phyloP scores from a whole-genome alignment of 2,329 filamentous ascomycete species.

The Alternaria alternata region DNA sequence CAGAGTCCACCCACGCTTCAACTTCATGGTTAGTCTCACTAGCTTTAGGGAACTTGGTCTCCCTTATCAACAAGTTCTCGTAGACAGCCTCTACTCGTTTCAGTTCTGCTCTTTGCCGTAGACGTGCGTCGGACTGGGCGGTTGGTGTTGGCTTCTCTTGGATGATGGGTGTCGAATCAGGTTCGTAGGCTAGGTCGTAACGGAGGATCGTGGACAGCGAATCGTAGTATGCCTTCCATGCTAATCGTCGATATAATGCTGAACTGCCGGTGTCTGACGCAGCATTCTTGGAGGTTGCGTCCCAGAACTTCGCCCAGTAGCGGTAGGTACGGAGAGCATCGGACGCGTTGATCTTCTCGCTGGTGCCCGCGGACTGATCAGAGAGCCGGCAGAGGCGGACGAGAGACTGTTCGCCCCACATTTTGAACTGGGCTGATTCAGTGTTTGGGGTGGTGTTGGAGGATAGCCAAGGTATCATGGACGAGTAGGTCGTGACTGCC shows the following conservation, averaged over 20 bases:
- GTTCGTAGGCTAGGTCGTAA: constrained; percentile 66
- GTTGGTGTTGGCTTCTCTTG: constrained; percentile 36
- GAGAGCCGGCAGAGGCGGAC: constrained; percentile 77
- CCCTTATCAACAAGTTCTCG: constrained; percentile 77
- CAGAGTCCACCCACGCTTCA: constrained; percentile 80
- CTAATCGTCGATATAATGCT: constrained; percentile 61
- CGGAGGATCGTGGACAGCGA: constrained; percentile 80
- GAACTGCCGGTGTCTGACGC: constrained; percentile 28
- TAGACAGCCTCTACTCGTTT: constrained; percentile 81
- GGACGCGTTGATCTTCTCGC: constrained; percentile 35
- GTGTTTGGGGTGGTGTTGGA: constrained; percentile 62
- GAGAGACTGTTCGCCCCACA: constrained; percentile 81
- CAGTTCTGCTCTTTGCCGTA: constrained; percentile 74
- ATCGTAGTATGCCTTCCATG: constrained; percentile 88
- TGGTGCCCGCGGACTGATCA: constrained; percentile 62
- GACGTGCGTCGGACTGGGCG: constrained; percentile 38
- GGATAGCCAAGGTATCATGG: constrained; percentile 70
- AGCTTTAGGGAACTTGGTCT: constrained; percentile 85
- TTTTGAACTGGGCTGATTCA: constrained; percentile 65
- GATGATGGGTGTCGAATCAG: constrained; percentile 50
- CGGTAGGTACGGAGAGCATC: constrained; percentile 60
- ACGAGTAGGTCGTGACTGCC: constrained; percentile 72
- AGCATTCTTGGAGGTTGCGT: constrained; percentile 31
- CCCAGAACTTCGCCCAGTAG: constrained; percentile 76
- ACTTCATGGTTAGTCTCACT: constrained; percentile 80